These are phyloP conservation scores for Zygoascus tannicola DNA, from an alignment of 805 yeast species.

Conservation along the genomic window DNA sequence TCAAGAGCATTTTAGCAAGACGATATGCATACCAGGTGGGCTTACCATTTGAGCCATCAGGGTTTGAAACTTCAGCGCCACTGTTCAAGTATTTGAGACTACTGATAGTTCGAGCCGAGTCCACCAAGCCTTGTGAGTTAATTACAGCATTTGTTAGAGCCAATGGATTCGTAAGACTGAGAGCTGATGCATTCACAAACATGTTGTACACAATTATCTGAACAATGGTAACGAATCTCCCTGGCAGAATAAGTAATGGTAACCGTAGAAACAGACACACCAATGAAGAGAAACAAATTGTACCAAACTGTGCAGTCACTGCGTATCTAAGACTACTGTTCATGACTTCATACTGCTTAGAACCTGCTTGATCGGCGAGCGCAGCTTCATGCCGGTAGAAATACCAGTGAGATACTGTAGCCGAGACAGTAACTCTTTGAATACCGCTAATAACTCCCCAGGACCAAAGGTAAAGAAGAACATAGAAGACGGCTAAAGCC, in stretches of 20 bases:
- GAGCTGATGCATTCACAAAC: constrained; percentile 22
- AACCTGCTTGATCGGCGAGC: neutral
- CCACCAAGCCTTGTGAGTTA: constrained; percentile 25
- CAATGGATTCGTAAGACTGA: constrained; percentile 28
- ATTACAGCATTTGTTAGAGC: constrained; percentile 31
- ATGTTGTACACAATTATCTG: constrained; percentile 21
- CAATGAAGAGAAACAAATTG: constrained; percentile 28
- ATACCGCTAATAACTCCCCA: constrained; percentile 33
- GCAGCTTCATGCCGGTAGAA: constrained; percentile 22
- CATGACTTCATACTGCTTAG: constrained; percentile 15
- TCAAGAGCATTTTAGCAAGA: constrained; percentile 30
- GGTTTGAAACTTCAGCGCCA: neutral
- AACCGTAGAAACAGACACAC: constrained; percentile 25
- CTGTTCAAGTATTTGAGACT: constrained; percentile 9
- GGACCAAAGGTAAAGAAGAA: constrained; percentile 34
- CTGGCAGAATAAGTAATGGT: constrained; percentile 31
- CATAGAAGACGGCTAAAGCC: constrained; percentile 25
- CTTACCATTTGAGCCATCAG: neutral
- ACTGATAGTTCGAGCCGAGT: constrained; percentile 25
- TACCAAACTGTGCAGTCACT: constrained; percentile 28
- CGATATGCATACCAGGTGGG: constrained; percentile 28
- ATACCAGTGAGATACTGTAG: constrained; percentile 33
- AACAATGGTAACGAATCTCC: constrained; percentile 17
- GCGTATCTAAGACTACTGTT: constrained; percentile 22
- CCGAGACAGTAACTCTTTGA: constrained; percentile 29